Base-by-base conservation (phyloP, 73 alveolate genomes). In the Paramecium pentaurelia region DNA sequence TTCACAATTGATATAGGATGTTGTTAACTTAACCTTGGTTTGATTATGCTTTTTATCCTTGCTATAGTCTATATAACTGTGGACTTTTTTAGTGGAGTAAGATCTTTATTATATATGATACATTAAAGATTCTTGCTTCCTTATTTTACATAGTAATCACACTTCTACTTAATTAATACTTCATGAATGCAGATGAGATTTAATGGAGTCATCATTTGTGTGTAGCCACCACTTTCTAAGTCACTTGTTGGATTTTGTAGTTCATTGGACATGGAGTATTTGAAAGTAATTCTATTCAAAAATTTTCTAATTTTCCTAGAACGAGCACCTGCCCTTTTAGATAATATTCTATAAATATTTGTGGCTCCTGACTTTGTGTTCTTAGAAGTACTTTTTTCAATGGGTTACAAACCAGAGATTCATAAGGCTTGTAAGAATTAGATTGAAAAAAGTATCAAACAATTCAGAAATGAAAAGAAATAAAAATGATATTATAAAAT, bases 211-310 rank as follows among this genome's bases (percentile, higher is more conserved):
- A 22, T 12, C 22, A 18, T 20, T 18, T 77, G 28, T 36, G 28
- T 77, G n/a, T 38, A 1, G 68, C 89, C 37, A 37, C 30, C 0
- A 22, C 64, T 20, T 18, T 77, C 8, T 28, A 37, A 27, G 22
- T 77, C 0, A 22, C 30, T 42, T 12, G 89, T 8, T 77, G 89
- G 71, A 77, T 77, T n/a, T 20, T 44, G 25, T 80, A 80, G 7
- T 80, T 80, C 3, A 80, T 44, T 18, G 58, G 91, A 40, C 91
- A 45, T 45, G 91, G 58, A 10, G 42, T 77, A 5, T 77, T 77
- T 42, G 90, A 77, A 42, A 77, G 49, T 40, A 40, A 7, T 40
- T 40, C 71, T 44, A 40, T 14, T 10, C 60, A 73, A 20, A 45
- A 20, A 4, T 18, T 16, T 45, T 75, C 64, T 38, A 75, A 80